Evolutionary conservation across 495 filamentous ascomycete species (phyloP), one percentile per base, ranked within the genome.

Genomic region (Aspergillus indologenus): DNA sequence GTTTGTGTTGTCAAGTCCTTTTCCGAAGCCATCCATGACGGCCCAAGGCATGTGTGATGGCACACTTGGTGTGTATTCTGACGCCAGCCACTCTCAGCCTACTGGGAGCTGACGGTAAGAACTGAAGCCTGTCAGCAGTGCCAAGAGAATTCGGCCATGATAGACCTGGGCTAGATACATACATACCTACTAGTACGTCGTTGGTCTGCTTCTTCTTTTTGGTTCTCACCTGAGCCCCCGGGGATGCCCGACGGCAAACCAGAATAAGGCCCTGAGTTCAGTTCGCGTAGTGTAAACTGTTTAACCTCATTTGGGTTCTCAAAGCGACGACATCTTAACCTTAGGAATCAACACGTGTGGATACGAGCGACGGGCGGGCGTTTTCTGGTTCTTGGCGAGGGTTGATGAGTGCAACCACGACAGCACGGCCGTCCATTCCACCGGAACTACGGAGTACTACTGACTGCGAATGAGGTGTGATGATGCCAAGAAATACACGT

Each of bases 381-480:
- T n/a, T n/a, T n/a, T n/a, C n/a, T n/a, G 47, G 12, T 26, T 24
- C n/a, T n/a, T 26, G 14, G 21, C 47, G n/a, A 24, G 20, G 21
- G 17, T 24, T 14, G 20, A 1, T 11, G 47, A 26, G 22, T 50
- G 22, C 47, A 15, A 50, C 47, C 21, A 51, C 48, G 23, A 51
- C 48, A 51, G 48, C 48, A 51, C 34, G 24, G 45, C 34, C 34
- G 12, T 31, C 48, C 48, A 51, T 24, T 51, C 48, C 48, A 51
- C 9, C 48, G 48, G 48, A 50, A 50, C 26, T 23, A 20, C 23
- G 26, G 26, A 29, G 26, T 29, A 29, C 26, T 29, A 29, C 26
- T 29, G 26, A 29, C 26, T 29, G 26, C 3, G 26, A 26, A 15
- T 29, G 47, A 22, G 24, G 46, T 46, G 45, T 40, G 34, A 40